Evolutionary conservation across 2,329 filamentous ascomycete species (phyloP), one percentile per base, ranked within the genome.

Genomic region (Coleophoma eucalyptorum): DNA sequence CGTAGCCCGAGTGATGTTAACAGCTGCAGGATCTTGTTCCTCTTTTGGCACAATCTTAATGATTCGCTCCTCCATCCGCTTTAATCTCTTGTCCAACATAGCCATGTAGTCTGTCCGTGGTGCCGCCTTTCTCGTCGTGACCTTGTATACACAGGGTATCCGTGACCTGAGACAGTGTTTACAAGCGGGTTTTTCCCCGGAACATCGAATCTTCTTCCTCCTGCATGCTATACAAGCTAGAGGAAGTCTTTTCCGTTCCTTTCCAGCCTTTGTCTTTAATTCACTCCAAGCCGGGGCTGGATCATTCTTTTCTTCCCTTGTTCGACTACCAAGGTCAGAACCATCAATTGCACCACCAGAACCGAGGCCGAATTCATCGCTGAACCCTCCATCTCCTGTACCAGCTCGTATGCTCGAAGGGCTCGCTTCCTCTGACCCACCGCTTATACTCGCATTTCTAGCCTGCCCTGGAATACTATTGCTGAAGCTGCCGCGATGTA

Each of bases 61-160:
- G 55, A 97, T 94, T 50, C 93, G 86, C 63, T 97, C 93, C 69
- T 99, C 94, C 94, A 97, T 97, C 51, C 93, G 80, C 74, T 96
- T 97, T 58, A 97, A 70, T 48, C 94, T 82, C 71, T 96, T 97
- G 71, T 97, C 94, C 61, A 97, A 74, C 91, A 97, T 97, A 40
- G 92, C 91, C 94, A 97, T 97, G 69, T 97, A 97, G 69, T 97
- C 94, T 16, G 94, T 97, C 48, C 94, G 81, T 3, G 94, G 94
- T 3, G 92, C 91, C 1, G 93, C 91, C 69, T 97, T 97, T 53
- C 94, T 81, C 4, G 92, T 91, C 0, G 92, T 97, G 53, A 96
- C 90, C 65, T 97, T 97, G 78, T 97, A 99, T 4, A 97, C 92
- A 67, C 94, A 99, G 2, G 93, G 93, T 60, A 96, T 95, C 41